phyloP scores from a whole-genome alignment of 257 asterid genomes.

The Jacaranda copaia region DNA sequence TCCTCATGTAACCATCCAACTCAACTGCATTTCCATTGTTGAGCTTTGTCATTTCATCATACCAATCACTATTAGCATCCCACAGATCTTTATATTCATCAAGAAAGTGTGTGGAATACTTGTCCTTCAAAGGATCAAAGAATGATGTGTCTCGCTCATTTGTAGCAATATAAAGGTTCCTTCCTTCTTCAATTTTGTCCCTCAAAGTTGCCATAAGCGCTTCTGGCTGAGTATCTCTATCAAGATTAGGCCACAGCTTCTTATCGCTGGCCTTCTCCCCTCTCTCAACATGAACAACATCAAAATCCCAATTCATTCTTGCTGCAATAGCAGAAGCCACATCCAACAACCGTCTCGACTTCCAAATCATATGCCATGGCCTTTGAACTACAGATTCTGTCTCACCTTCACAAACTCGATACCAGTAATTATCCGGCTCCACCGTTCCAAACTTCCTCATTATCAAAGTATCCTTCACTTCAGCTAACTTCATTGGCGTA shows the following conservation, averaged over 20 bases:
- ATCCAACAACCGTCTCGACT: constrained; percentile 69
- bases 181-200: constrained; percentile 58
- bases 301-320: constrained; percentile 79
- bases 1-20: constrained; percentile 89
- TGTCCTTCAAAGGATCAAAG: constrained; percentile 76
- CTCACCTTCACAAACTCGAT: constrained; percentile 83
- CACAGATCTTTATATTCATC: constrained; percentile 76
- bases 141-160: constrained; percentile 55
- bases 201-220: constrained; percentile 56
- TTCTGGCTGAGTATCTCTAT: constrained; percentile 64
- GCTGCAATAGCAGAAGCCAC: constrained; percentile 68
- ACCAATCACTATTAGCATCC: constrained; percentile 80
- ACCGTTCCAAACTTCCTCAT: constrained; percentile 77
- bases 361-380: constrained; percentile 80
- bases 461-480: constrained; percentile 60
- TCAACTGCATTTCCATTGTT: constrained; percentile 72
- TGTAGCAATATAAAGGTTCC: constrained; percentile 72
- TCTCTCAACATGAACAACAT: constrained; percentile 74
- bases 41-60: constrained; percentile 65
- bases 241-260: constrained; percentile 77
- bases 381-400: constrained; percentile 59
- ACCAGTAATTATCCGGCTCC: constrained; percentile 87
- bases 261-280: constrained; percentile 66
- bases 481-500: constrained; percentile 69
- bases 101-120: constrained; percentile 75